phyloP scores from a whole-genome alignment of 169 alveolate genomes.

The Eimeria necatrix region DNA sequence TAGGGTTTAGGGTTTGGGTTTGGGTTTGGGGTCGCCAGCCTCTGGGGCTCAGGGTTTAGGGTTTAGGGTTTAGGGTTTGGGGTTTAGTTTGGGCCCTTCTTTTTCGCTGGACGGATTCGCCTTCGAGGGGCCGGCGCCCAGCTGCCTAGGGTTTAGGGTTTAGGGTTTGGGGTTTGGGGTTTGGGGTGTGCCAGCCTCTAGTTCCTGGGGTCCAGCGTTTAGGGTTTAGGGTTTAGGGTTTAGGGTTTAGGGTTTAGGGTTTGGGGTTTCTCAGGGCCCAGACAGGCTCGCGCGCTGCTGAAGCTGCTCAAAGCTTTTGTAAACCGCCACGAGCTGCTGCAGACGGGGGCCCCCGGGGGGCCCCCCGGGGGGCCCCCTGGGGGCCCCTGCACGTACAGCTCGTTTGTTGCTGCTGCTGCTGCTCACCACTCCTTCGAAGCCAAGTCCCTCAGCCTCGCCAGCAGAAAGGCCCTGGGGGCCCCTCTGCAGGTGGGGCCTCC shows the following conservation, averaged over 20 bases:
- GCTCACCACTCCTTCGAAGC: slow-evolving; percentile 12
- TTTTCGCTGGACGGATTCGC: not conserved
- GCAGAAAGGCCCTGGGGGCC: slow-evolving; percentile 40
- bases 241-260: slow-evolving; percentile 58
- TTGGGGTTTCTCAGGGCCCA: not conserved
- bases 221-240: slow-evolving; percentile 42
- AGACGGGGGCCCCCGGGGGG: not conserved
- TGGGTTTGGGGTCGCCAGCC: not conserved
- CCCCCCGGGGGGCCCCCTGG: slow-evolving; percentile 26
- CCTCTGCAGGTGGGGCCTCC: slow-evolving; percentile 28
- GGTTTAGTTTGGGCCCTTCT: not conserved
- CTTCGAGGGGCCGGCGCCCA: no score
- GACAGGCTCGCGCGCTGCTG: slow-evolving; percentile 29
- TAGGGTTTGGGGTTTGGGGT: slow-evolving; percentile 32
- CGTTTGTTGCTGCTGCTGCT: slow-evolving; percentile 29
- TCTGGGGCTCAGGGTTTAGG: slow-evolving; percentile 26
- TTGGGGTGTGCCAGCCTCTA: not conserved
- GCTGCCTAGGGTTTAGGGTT: slow-evolving; percentile 41
- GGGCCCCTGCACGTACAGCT: not conserved
- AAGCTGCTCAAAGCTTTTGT: slow-evolving; percentile 40
- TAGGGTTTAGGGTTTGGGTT: slow-evolving; percentile 58
- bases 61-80: not conserved
- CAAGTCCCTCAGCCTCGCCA: not conserved
- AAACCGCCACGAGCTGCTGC: not conserved
- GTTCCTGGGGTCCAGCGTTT: not conserved